These are phyloP conservation scores for Cynanchum wilfordii DNA, from an alignment of 257 asterid species.

Conservation along the genomic window DNA sequence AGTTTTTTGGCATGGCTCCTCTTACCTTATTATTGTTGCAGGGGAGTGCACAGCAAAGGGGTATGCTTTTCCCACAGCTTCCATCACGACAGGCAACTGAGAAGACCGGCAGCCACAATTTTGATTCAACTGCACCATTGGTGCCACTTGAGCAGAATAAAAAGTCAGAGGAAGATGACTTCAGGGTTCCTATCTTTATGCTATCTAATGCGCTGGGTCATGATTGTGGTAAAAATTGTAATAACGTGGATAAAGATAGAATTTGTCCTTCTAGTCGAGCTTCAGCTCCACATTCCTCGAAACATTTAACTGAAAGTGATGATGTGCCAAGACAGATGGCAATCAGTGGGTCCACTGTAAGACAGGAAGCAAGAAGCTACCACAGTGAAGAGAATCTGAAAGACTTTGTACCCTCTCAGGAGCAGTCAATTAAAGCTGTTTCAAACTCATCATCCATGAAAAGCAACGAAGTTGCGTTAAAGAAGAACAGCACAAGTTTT, in stretches of 20 bases:
- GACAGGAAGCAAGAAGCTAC: slow-evolving; percentile 22
- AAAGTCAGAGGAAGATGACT: slow-evolving; percentile 57
- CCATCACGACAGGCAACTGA: slow-evolving; percentile 38
- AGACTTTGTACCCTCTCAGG: slow-evolving; percentile 21
- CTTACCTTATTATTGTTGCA: slow-evolving; percentile 23
- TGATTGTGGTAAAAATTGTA: slow-evolving; percentile 25
- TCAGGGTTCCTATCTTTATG: slow-evolving; percentile 56
- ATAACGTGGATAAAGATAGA: slow-evolving; percentile 20
- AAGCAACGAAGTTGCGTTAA: slow-evolving; percentile 20
- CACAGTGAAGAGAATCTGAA: slow-evolving; percentile 25
- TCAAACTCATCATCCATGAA: slow-evolving; percentile 27
- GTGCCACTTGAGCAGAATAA: slow-evolving; percentile 36
- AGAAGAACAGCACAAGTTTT: slow-evolving; percentile 23
- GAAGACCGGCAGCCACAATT: slow-evolving; percentile 27
- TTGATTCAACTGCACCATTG: slow-evolving; percentile 30
- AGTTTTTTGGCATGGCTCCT: neutral
- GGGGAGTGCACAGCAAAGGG: slow-evolving; percentile 48
- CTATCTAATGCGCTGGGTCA: slow-evolving; percentile 29
- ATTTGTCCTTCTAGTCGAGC: slow-evolving; percentile 29
- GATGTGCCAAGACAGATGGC: slow-evolving; percentile 16
- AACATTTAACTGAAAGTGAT: slow-evolving; percentile 17
- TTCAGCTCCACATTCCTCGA: slow-evolving; percentile 18
- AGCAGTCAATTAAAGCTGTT: slow-evolving; percentile 20
- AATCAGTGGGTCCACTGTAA: slow-evolving; percentile 16
- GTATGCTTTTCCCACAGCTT: slow-evolving; percentile 26